Evolutionary conservation across 805 yeast species (phyloP).

Genomic region (Metschnikowia colocasiae): DNA sequence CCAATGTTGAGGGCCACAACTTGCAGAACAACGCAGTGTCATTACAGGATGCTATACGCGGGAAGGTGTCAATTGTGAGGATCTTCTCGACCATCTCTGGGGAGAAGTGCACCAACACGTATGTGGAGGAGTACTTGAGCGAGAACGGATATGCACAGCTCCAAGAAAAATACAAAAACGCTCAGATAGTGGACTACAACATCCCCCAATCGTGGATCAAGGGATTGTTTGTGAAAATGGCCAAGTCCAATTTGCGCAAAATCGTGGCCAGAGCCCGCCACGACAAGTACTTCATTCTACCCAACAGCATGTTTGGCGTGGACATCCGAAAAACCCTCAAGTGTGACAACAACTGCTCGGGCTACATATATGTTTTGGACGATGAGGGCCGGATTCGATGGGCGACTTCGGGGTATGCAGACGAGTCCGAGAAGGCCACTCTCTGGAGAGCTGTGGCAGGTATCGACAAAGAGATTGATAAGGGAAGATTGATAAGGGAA

Average conservation of each 20-base stretch:
- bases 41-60: conserved; percentile 39
- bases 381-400: conserved; percentile 73
- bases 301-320: conserved; percentile 55
- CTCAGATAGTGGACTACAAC: conserved; percentile 74
- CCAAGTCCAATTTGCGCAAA: conserved; percentile 42
- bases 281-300: conserved; percentile 58
- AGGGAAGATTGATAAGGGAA: too few species aligned
- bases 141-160: conserved; percentile 41
- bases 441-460: conserved; percentile 67
- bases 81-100: conserved; percentile 69
- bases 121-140: conserved; percentile 46
- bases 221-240: conserved; percentile 50
- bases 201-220: conserved; percentile 72
- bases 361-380: conserved; percentile 80
- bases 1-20: conserved; percentile 64
- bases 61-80: conserved; percentile 61
- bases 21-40: conserved; percentile 37
- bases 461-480: conserved; percentile 44
- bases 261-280: conserved; percentile 48
- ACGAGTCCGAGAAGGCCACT: conserved; percentile 56
- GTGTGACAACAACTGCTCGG: conserved; percentile 75
- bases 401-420: conserved; percentile 85
- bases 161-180: conserved; percentile 40
- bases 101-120: conserved; percentile 59
- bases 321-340: conserved; percentile 55